phyloP scores from a whole-genome alignment of 2,329 filamentous ascomycete genomes.

The Epichloe gansuensis region DNA sequence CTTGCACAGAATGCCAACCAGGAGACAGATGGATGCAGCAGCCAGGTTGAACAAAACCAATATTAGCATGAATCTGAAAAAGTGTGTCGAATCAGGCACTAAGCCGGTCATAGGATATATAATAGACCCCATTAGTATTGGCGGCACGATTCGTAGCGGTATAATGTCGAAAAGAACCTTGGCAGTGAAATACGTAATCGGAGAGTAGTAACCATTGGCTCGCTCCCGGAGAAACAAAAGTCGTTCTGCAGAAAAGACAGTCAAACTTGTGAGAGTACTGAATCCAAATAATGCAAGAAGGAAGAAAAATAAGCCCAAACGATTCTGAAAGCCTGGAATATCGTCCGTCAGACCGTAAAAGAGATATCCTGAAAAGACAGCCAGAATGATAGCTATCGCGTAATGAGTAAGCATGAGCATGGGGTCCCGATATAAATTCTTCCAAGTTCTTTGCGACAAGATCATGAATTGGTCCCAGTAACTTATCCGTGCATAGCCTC shows the following conservation, averaged over 20 bases:
- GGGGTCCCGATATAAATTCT: conserved; percentile 91
- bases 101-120: conserved; percentile 97
- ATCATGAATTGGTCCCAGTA: conserved; percentile 76
- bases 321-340: conserved; percentile 94
- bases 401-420: conserved; percentile 98
- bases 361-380: conserved; percentile 85
- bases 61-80: conserved; percentile 83
- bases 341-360: conserved; percentile 96
- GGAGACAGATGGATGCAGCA: conserved; percentile 83
- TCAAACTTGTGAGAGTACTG: conserved; percentile 85
- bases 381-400: conserved; percentile 87
- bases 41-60: conserved; percentile 93
- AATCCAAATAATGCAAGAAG: conserved; percentile 91
- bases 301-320: conserved; percentile 95
- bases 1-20: conserved; percentile 90
- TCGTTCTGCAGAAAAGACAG: conserved; percentile 82
- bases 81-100: conserved; percentile 67
- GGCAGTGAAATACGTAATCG: conserved; percentile 83
- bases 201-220: conserved; percentile 92
- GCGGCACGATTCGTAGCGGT: conserved; percentile 84
- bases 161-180: conserved; percentile 99
- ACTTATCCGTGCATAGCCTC: conserved; percentile 71
- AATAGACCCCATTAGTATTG: conserved; percentile 88
- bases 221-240: conserved; percentile 85
- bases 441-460: conserved; percentile 83